phyloP scores from a whole-genome alignment of 176 grass and related monocot species.

The Carex scoparia region DNA sequence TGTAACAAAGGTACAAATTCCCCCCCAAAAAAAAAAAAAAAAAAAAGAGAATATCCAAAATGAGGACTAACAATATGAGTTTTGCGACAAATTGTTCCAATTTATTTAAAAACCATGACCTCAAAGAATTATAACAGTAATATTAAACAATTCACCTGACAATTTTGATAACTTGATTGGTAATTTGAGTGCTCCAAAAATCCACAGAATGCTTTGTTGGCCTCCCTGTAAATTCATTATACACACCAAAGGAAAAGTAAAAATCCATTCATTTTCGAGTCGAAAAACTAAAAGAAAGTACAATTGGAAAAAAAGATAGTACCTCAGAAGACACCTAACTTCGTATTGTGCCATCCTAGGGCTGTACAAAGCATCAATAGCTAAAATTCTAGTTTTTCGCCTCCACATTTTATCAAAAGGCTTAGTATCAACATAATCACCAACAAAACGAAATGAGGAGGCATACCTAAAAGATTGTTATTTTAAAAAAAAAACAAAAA shows the following conservation, averaged over 20 bases:
- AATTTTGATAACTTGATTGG: constrained; percentile 30
- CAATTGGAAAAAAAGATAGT: constrained; percentile 4
- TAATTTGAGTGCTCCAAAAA: constrained; percentile 58
- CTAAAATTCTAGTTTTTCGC: constrained; percentile 69
- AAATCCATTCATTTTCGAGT: neutral
- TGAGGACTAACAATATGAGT: neutral
- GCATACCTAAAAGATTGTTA: constrained; percentile 46
- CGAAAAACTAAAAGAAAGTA: neutral
- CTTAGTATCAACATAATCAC: constrained; percentile 67
- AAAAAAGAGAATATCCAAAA: neutral
- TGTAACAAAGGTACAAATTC: neutral
- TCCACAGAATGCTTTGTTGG: constrained; percentile 87
- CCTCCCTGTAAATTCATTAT: constrained; percentile 43
- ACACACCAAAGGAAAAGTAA: neutral
- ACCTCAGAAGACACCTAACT: constrained; percentile 63
- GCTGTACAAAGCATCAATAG: constrained; percentile 78
- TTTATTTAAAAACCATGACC: neutral
- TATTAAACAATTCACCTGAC: constrained; percentile 36
- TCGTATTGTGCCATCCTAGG: constrained; percentile 61
- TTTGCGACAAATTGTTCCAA: neutral
- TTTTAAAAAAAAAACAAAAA: neutral
- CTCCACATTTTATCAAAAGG: constrained; percentile 57
- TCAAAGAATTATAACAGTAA: neutral
- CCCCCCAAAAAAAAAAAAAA: neutral
- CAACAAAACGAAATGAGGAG: constrained; percentile 72